phyloP scores from a whole-genome alignment of 2,329 filamentous ascomycete genomes.

The Clarireedia paspali region DNA sequence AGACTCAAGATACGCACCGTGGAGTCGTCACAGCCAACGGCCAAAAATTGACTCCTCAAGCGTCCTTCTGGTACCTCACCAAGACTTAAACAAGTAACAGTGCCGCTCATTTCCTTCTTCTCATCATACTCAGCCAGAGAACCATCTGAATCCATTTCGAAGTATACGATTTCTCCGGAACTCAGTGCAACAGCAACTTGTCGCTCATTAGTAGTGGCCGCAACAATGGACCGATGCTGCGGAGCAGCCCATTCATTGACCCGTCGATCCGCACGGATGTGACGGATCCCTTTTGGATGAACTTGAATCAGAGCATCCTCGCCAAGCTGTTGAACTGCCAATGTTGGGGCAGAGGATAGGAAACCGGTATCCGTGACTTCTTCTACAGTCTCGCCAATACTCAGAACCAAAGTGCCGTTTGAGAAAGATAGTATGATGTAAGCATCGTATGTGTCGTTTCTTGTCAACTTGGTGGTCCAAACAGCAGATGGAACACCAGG shows the following conservation, averaged over 20 bases:
- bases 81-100: slow-evolving; percentile 88
- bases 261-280: slow-evolving; percentile 68
- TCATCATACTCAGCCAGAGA: slow-evolving; percentile 91
- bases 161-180: slow-evolving; percentile 95
- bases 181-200: slow-evolving; percentile 92
- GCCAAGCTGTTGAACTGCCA: slow-evolving; percentile 89
- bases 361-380: slow-evolving; percentile 94
- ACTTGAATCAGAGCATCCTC: slow-evolving; percentile 91
- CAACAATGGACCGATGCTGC: slow-evolving; percentile 89
- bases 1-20: slow-evolving; percentile 89
- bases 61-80: slow-evolving; percentile 89
- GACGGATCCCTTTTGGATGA: slow-evolving; percentile 90
- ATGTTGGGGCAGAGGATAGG: slow-evolving; percentile 75
- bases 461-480: slow-evolving; percentile 87
- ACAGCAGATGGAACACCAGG: slow-evolving; percentile 84
- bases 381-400: slow-evolving; percentile 94
- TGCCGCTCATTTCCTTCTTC: slow-evolving; percentile 89
- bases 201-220: slow-evolving; percentile 84
- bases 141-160: slow-evolving; percentile 91
- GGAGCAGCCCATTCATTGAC: slow-evolving; percentile 93
- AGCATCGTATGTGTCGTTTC: slow-evolving; percentile 77
- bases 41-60: slow-evolving; percentile 82
- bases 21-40: slow-evolving; percentile 93
- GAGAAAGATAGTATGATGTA: slow-evolving; percentile 94
- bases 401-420: slow-evolving; percentile 83